Conservation (phyloP, 305 asterid species). For the Solanum hybrid region DNA sequence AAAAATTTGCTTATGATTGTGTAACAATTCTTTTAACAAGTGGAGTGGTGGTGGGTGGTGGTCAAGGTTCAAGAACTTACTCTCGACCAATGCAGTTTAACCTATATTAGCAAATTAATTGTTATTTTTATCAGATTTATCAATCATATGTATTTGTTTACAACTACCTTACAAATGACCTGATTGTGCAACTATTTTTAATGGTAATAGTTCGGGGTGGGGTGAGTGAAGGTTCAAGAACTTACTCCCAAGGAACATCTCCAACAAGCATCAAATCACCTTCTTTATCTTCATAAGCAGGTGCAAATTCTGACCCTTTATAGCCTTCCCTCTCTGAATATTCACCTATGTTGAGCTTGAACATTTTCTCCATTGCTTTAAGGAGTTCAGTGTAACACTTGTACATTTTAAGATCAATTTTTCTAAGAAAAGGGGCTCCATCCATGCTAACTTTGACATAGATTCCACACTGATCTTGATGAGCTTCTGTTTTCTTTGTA, state of each 20-base stretch:
- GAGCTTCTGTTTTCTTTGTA: not conserved
- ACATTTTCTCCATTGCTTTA: conserved; percentile 9
- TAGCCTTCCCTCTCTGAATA: conserved; percentile 4
- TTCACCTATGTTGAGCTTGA: conserved; percentile 6
- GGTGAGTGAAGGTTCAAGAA: not conserved
- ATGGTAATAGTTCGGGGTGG: not conserved
- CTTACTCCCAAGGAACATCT: not conserved
- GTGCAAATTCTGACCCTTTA: conserved; percentile 6
- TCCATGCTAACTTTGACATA: conserved; percentile 13
- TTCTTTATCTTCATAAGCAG: not conserved
- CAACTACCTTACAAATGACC: not conserved
- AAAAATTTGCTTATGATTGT: not conserved
- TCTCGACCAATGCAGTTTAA: not conserved
- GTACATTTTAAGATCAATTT: conserved; percentile 6
- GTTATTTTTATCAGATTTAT: not conserved
- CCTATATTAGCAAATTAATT: not conserved
- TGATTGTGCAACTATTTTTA: not conserved
- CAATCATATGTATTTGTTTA: not conserved
- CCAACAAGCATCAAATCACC: not conserved
- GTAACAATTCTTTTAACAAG: not conserved
- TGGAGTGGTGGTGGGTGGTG: not conserved
- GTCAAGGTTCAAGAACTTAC: not conserved
- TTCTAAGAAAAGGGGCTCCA: conserved; percentile 11
- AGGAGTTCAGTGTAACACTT: conserved; percentile 3
- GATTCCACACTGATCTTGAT: conserved; percentile 5